Base-by-base conservation (phyloP, 2,329 filamentous ascomycete genomes). In the Chaetomiaceae sp. region DNA sequence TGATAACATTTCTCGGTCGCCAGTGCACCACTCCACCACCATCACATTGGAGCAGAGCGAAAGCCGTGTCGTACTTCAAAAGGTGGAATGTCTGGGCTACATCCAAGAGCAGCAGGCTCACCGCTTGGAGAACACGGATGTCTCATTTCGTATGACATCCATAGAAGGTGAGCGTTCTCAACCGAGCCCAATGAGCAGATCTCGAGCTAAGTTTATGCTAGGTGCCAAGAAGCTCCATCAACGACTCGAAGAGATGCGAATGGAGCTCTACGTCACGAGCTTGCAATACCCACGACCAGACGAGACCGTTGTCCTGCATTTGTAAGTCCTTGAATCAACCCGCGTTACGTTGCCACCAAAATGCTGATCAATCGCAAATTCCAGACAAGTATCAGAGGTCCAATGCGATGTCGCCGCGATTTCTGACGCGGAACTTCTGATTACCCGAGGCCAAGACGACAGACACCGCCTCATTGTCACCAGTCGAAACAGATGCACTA, bases 401-500 rank as follows among this genome's bases (percentile, higher is more conserved):
- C 47, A 57, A 36, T 54, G 51, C 26, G 58, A 59, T 18, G 52
- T 49, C 8, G 38, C 56, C 34, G 50, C 41, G 17, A 55, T 61
- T 18, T 34, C 47, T 0, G 56, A 57, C 38, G 55, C 52, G 12
- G 54, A 60, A 19, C 38, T 60, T 9, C 42, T 52, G 6, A 52
- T 60, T 3, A 50, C 53, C 3, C 44, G 52, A 15, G 37, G 53
- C 18, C 12, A 24, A 2, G 12, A 53, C 15, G 51, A 43, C 2
- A 54, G 49, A 26, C 47, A 51, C 27, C 49, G 57, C 8, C 51
- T 61, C 9, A 57, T 57, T 20, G 54, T 58, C 20, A 32, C 41
- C 1, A 60, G 55, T 34, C 48, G 53, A 2, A 58, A 60, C 22
- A 36, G 47, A 27, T 58, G 57, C 45, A 60, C 56, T 1, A 37